phyloP scores from a whole-genome alignment of 1,139 yeast genomes.

The Meyerozyma sp. region DNA sequence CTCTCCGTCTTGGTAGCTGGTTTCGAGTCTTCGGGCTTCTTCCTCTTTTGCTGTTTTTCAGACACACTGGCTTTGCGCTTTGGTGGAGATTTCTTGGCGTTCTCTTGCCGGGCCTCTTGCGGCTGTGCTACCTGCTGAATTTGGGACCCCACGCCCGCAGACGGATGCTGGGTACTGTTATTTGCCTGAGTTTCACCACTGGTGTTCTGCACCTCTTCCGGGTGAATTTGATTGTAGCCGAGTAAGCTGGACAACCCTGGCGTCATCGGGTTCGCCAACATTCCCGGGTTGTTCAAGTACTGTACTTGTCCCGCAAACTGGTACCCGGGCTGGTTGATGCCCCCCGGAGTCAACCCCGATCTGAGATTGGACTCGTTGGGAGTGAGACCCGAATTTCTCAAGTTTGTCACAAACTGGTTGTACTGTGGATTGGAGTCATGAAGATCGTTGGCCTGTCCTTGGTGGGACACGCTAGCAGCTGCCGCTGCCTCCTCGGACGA shows the following conservation, averaged over 20 bases:
- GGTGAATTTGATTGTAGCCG: constrained; percentile 7
- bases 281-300: constrained; percentile 41
- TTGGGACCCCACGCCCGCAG: not conserved
- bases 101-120: not conserved
- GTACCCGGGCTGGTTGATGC: constrained; percentile 15
- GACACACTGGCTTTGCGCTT: constrained; percentile 7
- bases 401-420: constrained; percentile 25
- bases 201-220: not conserved
- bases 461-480: constrained; percentile 2
- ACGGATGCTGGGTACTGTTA: not conserved
- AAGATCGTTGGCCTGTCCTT: constrained; percentile 4
- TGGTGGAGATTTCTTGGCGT: constrained; percentile 2
- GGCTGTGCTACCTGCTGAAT: not conserved
- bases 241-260: constrained; percentile 27
- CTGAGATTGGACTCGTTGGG: constrained; percentile 66
- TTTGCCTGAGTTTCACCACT: not conserved
- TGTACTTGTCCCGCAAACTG: constrained; percentile 24
- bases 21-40: constrained; percentile 3
- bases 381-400: constrained; percentile 55
- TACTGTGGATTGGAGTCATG: constrained; percentile 6
- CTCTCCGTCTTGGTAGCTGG: constrained; percentile 2
- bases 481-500: constrained; percentile 2
- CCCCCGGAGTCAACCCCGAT: constrained; percentile 57
- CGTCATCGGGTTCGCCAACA: constrained; percentile 40
- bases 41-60: constrained; percentile 5